phyloP scores from a whole-genome alignment of 768 basidiomycete genomes.

The Lyophyllum decastes region DNA sequence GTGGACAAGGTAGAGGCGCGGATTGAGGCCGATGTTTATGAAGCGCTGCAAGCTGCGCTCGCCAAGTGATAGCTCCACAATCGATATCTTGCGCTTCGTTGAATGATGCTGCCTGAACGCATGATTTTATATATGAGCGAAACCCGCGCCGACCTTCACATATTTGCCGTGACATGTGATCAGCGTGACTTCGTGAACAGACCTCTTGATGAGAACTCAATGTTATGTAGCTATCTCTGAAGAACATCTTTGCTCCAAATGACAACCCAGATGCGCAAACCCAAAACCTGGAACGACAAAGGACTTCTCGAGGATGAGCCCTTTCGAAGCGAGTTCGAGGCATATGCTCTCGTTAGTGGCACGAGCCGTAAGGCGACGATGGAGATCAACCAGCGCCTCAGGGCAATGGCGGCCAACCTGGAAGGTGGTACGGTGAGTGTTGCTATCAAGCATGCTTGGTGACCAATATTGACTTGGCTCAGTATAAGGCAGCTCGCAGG shows the following conservation, averaged over 20 bases:
- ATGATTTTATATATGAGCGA: neutral
- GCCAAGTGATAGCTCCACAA: conserved; percentile 22
- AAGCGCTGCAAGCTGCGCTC: conserved; percentile 89
- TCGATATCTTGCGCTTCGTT: neutral
- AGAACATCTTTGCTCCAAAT: neutral
- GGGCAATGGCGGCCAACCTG: neutral
- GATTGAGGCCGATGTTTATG: conserved; percentile 96
- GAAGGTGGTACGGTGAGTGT: conserved; percentile 1
- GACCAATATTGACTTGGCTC: neutral
- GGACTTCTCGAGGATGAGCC: conserved; percentile 22
- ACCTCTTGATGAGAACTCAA: no score
- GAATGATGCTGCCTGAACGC: neutral
- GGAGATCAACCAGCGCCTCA: conserved; percentile 3
- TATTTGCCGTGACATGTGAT: conserved; percentile 2
- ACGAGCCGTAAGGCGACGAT: conserved; percentile 1
- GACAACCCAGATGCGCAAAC: conserved; percentile 19
- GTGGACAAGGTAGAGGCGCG: conserved; percentile 92
- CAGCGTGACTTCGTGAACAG: neutral
- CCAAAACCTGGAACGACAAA: conserved; percentile 24
- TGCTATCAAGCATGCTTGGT: neutral
- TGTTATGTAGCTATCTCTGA: no score
- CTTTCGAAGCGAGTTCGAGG: conserved; percentile 7
- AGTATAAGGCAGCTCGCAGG: conserved; percentile 11
- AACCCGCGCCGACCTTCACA: no score
- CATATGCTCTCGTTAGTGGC: neutral